These are phyloP conservation scores for Phyllosticta citribraziliensis DNA, from an alignment of 2,329 filamentous ascomycete species.

Conservation along the genomic window DNA sequence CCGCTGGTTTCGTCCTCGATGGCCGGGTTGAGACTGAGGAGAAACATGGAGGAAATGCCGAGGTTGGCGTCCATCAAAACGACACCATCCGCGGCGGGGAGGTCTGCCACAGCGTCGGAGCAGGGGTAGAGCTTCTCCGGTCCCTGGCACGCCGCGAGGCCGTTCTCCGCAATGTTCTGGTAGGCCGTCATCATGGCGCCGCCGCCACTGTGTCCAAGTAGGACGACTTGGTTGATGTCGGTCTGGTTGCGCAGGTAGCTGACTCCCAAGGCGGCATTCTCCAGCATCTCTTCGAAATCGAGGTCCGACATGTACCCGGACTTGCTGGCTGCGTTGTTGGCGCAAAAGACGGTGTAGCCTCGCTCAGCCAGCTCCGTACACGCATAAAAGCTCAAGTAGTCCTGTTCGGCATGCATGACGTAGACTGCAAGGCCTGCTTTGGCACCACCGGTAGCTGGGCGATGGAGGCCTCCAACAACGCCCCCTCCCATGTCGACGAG, in stretches of 20 bases:
- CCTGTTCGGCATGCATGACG: slow-evolving; percentile 5
- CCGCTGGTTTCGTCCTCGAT: neutral
- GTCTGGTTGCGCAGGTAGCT: neutral
- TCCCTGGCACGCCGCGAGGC: neutral
- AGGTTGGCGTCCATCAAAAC: neutral
- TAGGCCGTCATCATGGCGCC: slow-evolving; percentile 1
- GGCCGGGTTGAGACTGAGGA: neutral
- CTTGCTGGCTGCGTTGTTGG: slow-evolving; percentile 2
- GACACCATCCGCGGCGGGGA: neutral
- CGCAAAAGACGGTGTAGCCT: neutral
- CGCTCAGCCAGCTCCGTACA: neutral
- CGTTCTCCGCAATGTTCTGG: slow-evolving; percentile 5
- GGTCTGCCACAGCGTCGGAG: neutral
- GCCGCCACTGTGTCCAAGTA: neutral
- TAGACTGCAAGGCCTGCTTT: neutral
- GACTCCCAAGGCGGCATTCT: neutral
- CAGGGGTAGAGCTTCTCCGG: neutral
- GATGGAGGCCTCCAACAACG: neutral
- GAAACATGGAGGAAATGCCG: neutral
- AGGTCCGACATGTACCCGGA: neutral
- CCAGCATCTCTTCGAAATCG: slow-evolving; percentile 1
- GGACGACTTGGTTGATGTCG: neutral
- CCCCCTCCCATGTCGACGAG: neutral
- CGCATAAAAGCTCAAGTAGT: neutral
- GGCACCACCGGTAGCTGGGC: neutral